Evolutionary conservation across 768 basidiomycete genomes (phyloP).

Genomic region (Suillus alpinus): DNA sequence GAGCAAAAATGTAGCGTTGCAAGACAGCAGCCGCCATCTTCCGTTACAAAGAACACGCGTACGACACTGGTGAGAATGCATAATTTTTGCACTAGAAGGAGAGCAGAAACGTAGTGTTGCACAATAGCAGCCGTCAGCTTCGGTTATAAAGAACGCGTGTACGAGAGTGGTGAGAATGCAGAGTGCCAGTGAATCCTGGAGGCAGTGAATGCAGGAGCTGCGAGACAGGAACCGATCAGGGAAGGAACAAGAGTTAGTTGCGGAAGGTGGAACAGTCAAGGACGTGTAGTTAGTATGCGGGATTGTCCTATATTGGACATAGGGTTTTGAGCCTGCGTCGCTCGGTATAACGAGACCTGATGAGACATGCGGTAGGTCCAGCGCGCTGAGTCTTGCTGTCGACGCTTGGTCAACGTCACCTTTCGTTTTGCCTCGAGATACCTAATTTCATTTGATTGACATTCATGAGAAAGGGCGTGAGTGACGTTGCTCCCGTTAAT

Average conservation of each 20-base stretch:
- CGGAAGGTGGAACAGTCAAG: neutral
- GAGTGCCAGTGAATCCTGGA: neutral
- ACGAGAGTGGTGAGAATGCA: neutral
- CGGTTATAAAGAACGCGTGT: neutral
- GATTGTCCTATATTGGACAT: neutral
- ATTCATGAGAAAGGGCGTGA: neutral
- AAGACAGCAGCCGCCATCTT: neutral
- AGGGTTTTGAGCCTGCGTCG: neutral
- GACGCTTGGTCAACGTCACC: neutral
- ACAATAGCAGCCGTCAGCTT: neutral
- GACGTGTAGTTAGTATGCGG: neutral
- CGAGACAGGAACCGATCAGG: neutral
- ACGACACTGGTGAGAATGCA: constrained; percentile 1
- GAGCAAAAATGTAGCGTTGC: neutral
- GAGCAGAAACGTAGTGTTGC: neutral
- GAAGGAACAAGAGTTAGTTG: neutral
- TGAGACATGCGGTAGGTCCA: neutral
- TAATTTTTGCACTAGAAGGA: neutral
- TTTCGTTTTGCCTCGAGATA: neutral
- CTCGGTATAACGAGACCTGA: neutral
- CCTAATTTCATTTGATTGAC: neutral
- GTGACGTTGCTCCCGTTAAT: neutral
- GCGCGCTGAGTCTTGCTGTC: neutral
- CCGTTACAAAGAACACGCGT: neutral
- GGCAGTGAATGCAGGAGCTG: neutral